Conservation (phyloP, 179 eudicot species). For the Spergularia azorica region DNA sequence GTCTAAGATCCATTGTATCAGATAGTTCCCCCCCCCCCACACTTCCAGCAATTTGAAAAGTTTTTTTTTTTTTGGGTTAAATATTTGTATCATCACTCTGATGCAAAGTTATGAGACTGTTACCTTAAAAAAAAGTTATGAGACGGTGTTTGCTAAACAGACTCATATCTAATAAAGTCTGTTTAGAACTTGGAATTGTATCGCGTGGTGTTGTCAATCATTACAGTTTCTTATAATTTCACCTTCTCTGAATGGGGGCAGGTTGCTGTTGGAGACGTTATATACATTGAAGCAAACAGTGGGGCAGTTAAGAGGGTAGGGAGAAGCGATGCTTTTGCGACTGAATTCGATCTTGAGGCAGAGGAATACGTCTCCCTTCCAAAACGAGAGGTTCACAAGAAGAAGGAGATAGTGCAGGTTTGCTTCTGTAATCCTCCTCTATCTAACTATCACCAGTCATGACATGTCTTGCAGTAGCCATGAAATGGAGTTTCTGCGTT, state of each 20-base stretch:
- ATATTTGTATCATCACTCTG: no score
- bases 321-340: conserved; percentile 98
- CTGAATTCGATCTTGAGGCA: conserved; percentile 98
- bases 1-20: no score
- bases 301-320: conserved; percentile 99
- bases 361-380: conserved; percentile 99
- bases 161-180: not conserved
- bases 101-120: no score
- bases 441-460: not conserved
- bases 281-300: conserved; percentile 93
- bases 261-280: conserved; percentile 99
- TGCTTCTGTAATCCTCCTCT: conserved; percentile 10
- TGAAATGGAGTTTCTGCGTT: not conserved
- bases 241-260: conserved; percentile 29
- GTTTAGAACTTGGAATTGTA: not conserved
- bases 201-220: not conserved
- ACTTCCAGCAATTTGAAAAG: no score
- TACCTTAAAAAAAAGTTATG: no score
- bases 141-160: not conserved
- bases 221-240: not conserved
- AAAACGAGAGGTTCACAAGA: conserved; percentile 98
- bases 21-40: no score
- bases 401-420: conserved; percentile 98
- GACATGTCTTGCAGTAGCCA: not conserved
- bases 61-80: no score